A percentile compares a stretch with the other conserved stretches of the same genome.
phyloP scores from a whole-genome alignment of 2,329 filamentous ascomycete genomes.

The Ustulina deusta region DNA sequence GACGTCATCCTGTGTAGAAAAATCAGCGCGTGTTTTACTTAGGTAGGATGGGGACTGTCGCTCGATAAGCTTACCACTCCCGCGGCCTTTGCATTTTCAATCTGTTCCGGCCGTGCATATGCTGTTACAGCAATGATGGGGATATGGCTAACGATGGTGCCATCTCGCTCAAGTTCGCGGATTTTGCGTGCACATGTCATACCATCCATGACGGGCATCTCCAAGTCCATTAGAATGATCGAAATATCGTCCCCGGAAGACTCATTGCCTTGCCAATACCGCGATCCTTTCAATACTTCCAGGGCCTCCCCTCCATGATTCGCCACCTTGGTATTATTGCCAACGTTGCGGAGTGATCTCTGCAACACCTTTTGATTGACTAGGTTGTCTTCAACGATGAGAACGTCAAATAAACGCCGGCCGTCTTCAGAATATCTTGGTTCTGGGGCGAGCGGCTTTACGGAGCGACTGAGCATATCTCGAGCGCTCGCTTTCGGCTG shows the following conservation, averaged over 20 bases:
- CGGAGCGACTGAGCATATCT: conserved; percentile 33
- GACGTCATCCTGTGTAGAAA: conserved; percentile 70
- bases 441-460: conserved; percentile 36
- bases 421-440: conserved; percentile 49
- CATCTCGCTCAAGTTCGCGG: conserved; percentile 72
- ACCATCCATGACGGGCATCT: conserved; percentile 88
- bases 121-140: conserved; percentile 87
- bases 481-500: conserved; percentile 42
- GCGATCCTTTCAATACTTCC: conserved; percentile 66
- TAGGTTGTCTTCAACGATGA: conserved; percentile 76
- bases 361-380: conserved; percentile 75
- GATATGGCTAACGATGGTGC: conserved; percentile 73
- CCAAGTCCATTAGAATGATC: conserved; percentile 82
- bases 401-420: conserved; percentile 62
- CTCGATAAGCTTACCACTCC: conserved; percentile 71
- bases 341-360: conserved; percentile 70
- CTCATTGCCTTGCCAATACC: conserved; percentile 66
- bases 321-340: conserved; percentile 71
- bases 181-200: conserved; percentile 78
- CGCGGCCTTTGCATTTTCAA: conserved; percentile 75
- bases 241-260: conserved; percentile 66
- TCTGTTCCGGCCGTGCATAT: conserved; percentile 80
- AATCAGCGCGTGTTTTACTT: conserved; percentile 42
- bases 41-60: not conserved
- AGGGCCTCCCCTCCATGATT: conserved; percentile 74